phyloP scores from a whole-genome alignment of 768 basidiomycete genomes.

The Rubroboletus satanas region DNA sequence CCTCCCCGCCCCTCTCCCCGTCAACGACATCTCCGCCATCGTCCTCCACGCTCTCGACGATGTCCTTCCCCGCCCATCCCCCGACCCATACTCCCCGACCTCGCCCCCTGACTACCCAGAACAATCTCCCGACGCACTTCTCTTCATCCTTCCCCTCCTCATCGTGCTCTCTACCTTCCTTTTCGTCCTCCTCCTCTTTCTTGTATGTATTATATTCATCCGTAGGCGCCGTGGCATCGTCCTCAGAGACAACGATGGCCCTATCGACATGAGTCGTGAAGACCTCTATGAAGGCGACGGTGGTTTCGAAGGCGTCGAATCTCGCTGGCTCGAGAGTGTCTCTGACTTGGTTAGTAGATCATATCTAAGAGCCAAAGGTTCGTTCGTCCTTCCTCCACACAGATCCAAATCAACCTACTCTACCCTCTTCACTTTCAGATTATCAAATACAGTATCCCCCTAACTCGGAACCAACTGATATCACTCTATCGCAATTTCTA shows the following conservation, averaged over 20 bases:
- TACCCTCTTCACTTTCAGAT: constrained; percentile 41
- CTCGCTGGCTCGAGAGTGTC: constrained; percentile 87
- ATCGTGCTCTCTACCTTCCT: constrained; percentile 92
- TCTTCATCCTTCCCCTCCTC: constrained; percentile 89
- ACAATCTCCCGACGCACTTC: constrained; percentile 56
- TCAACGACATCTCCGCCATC: constrained; percentile 5
- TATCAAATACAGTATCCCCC: constrained; percentile 87
- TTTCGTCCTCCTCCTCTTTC: constrained; percentile 87
- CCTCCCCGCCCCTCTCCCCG: neutral
- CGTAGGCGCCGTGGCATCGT: constrained; percentile 72
- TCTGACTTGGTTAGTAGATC: constrained; percentile 60
- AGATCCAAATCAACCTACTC: constrained; percentile 7
- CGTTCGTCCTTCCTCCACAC: constrained; percentile 17
- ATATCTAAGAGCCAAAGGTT: constrained; percentile 88
- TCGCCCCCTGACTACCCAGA: constrained; percentile 18
- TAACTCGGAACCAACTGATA: constrained; percentile 95
- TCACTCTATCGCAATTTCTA: constrained; percentile 96
- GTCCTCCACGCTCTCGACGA: constrained; percentile 4
- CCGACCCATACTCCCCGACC: neutral
- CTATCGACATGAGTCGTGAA: constrained; percentile 88
- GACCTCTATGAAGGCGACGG: constrained; percentile 90
- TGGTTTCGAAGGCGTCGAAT: constrained; percentile 88
- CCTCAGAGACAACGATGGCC: constrained; percentile 84
- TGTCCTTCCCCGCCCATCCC: neutral
- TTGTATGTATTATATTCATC: constrained; percentile 84